Base-by-base conservation (phyloP, 345 rosid genomes). In the Populus pruinosa region DNA sequence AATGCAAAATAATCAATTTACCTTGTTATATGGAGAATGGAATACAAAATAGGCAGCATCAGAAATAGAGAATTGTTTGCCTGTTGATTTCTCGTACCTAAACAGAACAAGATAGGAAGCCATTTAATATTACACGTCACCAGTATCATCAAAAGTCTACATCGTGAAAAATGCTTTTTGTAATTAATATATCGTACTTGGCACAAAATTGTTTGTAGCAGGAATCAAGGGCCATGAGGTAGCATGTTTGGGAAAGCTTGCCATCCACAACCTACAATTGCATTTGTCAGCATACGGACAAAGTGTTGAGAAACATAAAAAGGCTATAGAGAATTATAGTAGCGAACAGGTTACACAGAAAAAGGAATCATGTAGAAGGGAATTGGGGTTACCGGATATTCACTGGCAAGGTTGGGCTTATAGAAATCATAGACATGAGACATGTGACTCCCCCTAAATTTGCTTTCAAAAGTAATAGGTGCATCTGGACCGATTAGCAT, bases 11-110 rank as follows among this genome's bases (percentile, higher is more conserved):
- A 44, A 29, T 47, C 61, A 56, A 79, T 8, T 64, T 79, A 94
- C 99, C 93, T 96, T 94, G 91, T 96, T 96, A 87, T 96, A 96
- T 53, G 99, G 99, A 77, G 99, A 96, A 85, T 96, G 99, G 80
- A 96, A 96, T 67, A 90, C 92, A 83, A 94, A 77, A 80, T 92
- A 92, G 6, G 88, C 96, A 39, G 92, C 94, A 83, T 94, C 96
- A 65, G 86, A 75, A 59, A 96, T 73, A 50, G 96, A 96, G 79
- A 96, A 94, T 76, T 88, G 93, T 82, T 92, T 92, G 47, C 94
- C 96, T 73, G 88, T 92, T 6, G 89, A 77, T 85, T 94, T 96
- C 84, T 96, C 96, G 33, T 89, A 96, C 86, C 99, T 96, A 80
- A 27, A 71, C 38, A 75, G 72, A 78, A 67, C 72, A 56, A 31